Base-by-base conservation (phyloP, 2,329 filamentous ascomycete species). In the Dactylellina sp. region DNA sequence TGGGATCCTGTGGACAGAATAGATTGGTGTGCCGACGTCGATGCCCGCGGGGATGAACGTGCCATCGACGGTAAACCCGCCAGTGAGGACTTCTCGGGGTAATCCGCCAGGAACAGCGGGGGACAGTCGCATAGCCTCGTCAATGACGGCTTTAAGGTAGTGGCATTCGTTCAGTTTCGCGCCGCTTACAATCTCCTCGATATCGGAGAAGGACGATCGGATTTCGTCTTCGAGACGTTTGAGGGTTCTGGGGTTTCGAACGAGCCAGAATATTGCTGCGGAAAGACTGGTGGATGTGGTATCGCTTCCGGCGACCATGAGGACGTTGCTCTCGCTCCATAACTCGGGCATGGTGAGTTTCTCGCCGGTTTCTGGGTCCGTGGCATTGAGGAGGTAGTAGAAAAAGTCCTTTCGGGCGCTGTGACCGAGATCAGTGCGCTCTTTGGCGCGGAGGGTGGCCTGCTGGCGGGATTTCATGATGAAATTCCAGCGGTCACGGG, bases 301-400 rank as follows among this genome's bases (percentile, higher is more conserved):
- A 78, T 91, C 89, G 37, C 88, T 89, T 28, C 75, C 57, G 37
- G 70, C 76, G 37, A 76, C 63, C 63, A 75, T 72, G 37, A 91
- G 84, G 18, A 90, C 81, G 79, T 91, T 91, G 7, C 88, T 89
- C 79, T 91, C 89, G 62, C 85, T 88, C 88, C 89, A 90, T 20
- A 91, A 85, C 79, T 91, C 89, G 0, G 86, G 85, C 3, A 84
- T 89, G 49, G 84, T 85, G 78, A 91, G 89, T 0, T 88, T 88
- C 66, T 86, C 84, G 62, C 89, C 89, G 0, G 89, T 91, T 78
- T 91, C 89, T 7, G 89, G 89, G 77, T 92, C 89, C 35, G 86
- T 86, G 7, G 89, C 89, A 32, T 83, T 80, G 49, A 83, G 78
- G 3, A 84, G 80, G 79, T 85, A 80, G 78, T 83, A 81, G 79